A percentile compares a stretch with the other conserved stretches of the same genome.
phyloP scores from a whole-genome alignment of 116 monocot species.

The Iris pallida region DNA sequence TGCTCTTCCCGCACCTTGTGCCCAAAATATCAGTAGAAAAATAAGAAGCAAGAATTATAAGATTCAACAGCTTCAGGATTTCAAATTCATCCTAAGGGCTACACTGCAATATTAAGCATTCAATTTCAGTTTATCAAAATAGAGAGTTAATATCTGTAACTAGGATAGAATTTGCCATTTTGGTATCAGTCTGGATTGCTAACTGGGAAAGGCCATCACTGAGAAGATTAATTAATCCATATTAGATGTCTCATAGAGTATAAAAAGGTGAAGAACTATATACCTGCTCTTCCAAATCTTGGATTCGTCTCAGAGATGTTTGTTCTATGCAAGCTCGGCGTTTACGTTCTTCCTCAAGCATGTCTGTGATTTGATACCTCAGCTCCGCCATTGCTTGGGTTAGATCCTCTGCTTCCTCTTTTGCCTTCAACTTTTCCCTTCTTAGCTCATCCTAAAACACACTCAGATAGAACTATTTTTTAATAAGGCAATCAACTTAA shows the following conservation, averaged over 20 bases:
- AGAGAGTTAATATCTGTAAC: no score
- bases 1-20: slow-evolving; percentile 45
- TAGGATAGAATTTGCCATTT: no score
- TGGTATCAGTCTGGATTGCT: background rate
- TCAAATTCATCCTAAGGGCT: no score
- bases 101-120: no score
- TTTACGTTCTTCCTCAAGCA: slow-evolving; percentile 91
- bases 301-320: slow-evolving; percentile 63
- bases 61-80: no score
- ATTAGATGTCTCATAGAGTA: background rate
- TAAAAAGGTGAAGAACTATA: background rate
- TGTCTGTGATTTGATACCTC: slow-evolving; percentile 76
- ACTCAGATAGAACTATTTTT: background rate
- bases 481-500: background rate
- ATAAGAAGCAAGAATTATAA: no score
- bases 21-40: background rate
- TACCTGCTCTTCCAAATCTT: slow-evolving; percentile 78
- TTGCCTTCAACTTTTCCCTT: slow-evolving; percentile 71
- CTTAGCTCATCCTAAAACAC: slow-evolving; percentile 66
- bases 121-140: no score
- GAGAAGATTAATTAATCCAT: background rate
- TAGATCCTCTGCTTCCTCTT: slow-evolving; percentile 91
- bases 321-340: slow-evolving; percentile 76
- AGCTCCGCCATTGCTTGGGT: slow-evolving; percentile 95
- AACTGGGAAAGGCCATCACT: background rate